Evolutionary conservation across 805 yeast genomes (phyloP), one percentile per base, ranked within the genome.

Genomic region (Zygotorulaspora florentina): DNA sequence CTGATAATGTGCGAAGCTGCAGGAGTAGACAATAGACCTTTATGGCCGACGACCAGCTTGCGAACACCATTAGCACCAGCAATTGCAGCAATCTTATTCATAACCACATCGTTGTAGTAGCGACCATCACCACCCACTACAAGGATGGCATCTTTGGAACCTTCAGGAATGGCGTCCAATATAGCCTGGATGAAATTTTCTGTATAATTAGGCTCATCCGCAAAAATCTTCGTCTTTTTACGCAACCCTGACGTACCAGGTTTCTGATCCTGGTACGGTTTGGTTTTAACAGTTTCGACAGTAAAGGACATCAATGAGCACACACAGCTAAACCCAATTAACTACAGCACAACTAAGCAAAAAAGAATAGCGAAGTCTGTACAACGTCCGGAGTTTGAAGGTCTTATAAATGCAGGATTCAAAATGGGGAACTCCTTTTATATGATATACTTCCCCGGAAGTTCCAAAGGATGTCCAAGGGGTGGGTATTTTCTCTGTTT

Each of bases 71-170:
- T 91, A 39, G 91, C 99, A 27, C 95, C 95, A 49, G 87, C 84
- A 43, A 91, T 87, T 55, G 80, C 70, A 29, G 87, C 85, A 58
- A 91, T 91, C 62, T 83, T 70, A 63, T 88, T 87, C 58, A 93
- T 79, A 34, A 89, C 90, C 37, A 73, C 76, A 56, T 79, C 85
- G 64, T 90, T 90, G 73, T 88, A 93, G 74, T 74, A 91, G 57
- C 99, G 82, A 38, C 98, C 98, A 65, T 91, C 99, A 48, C 99
- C 99, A 48, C 99, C 99, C 54, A 91, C 82, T 1, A 90, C 97
- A 49, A 91, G 72, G 3, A 85, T 80, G 3, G 96, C 74, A 47
- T 71, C 85, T 45, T 77, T 45, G 7, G 82, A 70, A 25, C 97
- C 97, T 66, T 91, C 96, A 16, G 98, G 98, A 56, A 91, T 90